A percentile compares a stretch with the other conserved stretches of the same genome.
Evolutionary conservation across 768 basidiomycete genomes (phyloP).

Genomic region (Kwoniella pini): DNA sequence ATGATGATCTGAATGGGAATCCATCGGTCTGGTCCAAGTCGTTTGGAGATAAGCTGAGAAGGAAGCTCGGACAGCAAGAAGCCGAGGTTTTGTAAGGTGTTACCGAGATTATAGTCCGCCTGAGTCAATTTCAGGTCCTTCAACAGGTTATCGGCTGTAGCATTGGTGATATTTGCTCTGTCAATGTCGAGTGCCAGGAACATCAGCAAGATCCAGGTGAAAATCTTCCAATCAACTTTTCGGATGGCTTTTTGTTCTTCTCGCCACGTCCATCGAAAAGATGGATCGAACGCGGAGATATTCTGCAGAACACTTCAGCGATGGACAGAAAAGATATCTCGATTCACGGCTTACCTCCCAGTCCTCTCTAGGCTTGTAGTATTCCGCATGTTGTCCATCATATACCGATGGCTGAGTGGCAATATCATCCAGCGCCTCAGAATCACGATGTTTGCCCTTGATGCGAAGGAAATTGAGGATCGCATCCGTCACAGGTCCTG

Average conservation of each 20-base stretch:
- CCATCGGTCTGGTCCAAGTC: slow-evolving; percentile 40
- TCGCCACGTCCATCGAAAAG: slow-evolving; percentile 71
- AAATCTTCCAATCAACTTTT: slow-evolving; percentile 65
- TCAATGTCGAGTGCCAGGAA: slow-evolving; percentile 10
- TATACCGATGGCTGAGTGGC: neutral
- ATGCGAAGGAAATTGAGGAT: neutral
- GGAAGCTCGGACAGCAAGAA: slow-evolving; percentile 51
- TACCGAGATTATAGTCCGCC: slow-evolving; percentile 43
- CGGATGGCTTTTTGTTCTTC: slow-evolving; percentile 64
- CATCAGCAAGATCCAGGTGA: slow-evolving; percentile 38
- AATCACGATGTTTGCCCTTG: neutral
- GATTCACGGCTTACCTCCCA: slow-evolving; percentile 3
- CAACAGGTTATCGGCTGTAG: slow-evolving; percentile 30
- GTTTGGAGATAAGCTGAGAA: slow-evolving; percentile 34
- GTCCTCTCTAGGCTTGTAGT: neutral
- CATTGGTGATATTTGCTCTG: slow-evolving; percentile 32
- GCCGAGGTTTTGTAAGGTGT: slow-evolving; percentile 44
- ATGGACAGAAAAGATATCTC: neutral
- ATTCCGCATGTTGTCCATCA: neutral
- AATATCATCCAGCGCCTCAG: slow-evolving; percentile 1
- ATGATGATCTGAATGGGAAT: slow-evolving; percentile 33
- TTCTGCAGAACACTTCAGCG: slow-evolving; percentile 1
- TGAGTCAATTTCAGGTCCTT: slow-evolving; percentile 35
- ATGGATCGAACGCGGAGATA: slow-evolving; percentile 64
- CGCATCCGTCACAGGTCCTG: neutral